These are phyloP conservation scores for Serendipita sp. DNA, from an alignment of 768 basidiomycete genomes.

Conservation along the genomic window DNA sequence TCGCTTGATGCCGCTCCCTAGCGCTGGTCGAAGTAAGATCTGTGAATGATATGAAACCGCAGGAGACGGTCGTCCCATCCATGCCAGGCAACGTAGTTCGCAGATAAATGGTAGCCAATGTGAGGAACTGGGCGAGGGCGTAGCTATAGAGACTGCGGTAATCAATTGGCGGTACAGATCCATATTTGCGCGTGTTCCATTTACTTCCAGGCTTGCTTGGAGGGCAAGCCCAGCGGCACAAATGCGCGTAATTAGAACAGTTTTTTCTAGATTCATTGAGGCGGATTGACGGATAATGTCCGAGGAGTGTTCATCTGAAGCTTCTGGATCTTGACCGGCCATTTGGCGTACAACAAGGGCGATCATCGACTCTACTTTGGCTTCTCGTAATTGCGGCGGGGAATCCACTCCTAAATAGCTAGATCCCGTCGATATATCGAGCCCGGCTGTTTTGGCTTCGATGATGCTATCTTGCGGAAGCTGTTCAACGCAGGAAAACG, in stretches of 20 bases:
- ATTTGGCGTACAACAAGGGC: too few relatives aligned
- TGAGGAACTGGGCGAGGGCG: constrained; percentile 24
- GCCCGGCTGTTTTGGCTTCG: neutral
- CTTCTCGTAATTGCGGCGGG: too few relatives aligned
- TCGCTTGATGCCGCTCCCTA: constrained; percentile 45
- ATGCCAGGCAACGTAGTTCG: constrained; percentile 49
- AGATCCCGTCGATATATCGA: neutral
- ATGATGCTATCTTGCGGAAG: neutral
- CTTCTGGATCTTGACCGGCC: too few relatives aligned
- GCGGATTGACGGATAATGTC: too few relatives aligned
- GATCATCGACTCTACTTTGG: too few relatives aligned
- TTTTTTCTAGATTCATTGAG: too few relatives aligned
- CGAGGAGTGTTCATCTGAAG: too few relatives aligned
- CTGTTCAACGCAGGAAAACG: neutral
- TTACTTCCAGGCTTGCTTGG: constrained; percentile 47
- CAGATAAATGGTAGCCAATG: constrained; percentile 53
- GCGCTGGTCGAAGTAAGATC: constrained; percentile 33
- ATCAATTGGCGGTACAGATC: constrained; percentile 29
- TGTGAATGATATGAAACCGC: constrained; percentile 22
- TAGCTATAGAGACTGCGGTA: constrained; percentile 14
- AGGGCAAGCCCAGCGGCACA: constrained; percentile 33
- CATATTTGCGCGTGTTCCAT: constrained; percentile 45
- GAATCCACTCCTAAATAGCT: neutral
- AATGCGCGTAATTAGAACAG: neutral
- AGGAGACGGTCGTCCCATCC: neutral